Conservation (phyloP, 2,329 filamentous ascomycete species). For the Dothideomycetidae sp. region DNA sequence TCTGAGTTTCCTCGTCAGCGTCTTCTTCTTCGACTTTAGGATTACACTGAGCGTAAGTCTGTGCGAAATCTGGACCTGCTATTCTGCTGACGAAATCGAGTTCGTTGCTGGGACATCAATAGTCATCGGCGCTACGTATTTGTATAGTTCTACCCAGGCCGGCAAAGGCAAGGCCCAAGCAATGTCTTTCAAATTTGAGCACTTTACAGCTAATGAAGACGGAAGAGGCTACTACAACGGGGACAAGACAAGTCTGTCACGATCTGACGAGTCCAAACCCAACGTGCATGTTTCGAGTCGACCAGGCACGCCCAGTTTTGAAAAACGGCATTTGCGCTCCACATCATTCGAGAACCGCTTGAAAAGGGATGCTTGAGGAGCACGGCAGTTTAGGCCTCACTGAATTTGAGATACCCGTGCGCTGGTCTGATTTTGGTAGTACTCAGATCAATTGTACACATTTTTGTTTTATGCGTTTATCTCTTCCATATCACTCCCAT, state of each 20-base stretch:
- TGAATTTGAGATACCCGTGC: too few relatives aligned
- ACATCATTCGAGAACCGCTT: too few relatives aligned
- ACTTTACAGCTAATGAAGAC: conserved; percentile 43
- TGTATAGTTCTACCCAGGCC: conserved; percentile 60
- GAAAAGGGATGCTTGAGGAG: conserved; percentile 27
- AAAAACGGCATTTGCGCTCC: conserved; percentile 19
- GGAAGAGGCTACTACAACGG: conserved; percentile 26
- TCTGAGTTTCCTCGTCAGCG: conserved; percentile 70
- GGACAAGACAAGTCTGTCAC: conserved; percentile 2
- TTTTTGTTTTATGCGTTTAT: too few relatives aligned
- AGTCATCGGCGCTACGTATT: conserved; percentile 68
- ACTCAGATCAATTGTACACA: too few relatives aligned
- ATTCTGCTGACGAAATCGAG: conserved; percentile 32
- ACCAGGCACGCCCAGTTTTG: conserved; percentile 21
- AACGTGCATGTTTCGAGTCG: conserved; percentile 39
- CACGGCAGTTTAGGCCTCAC: too few relatives aligned
- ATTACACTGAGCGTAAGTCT: conserved; percentile 57
- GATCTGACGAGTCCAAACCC: conserved; percentile 26
- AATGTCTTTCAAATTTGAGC: conserved; percentile 61
- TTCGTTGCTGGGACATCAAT: conserved; percentile 67
- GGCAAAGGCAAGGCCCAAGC: conserved; percentile 48
- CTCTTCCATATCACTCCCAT: too few relatives aligned
- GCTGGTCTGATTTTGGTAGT: too few relatives aligned
- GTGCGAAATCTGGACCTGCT: too few relatives aligned
- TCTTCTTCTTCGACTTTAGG: conserved; percentile 70